Base-by-base conservation (phyloP, 495 filamentous ascomycete species). In the Hypomontagnella monticulosa region DNA sequence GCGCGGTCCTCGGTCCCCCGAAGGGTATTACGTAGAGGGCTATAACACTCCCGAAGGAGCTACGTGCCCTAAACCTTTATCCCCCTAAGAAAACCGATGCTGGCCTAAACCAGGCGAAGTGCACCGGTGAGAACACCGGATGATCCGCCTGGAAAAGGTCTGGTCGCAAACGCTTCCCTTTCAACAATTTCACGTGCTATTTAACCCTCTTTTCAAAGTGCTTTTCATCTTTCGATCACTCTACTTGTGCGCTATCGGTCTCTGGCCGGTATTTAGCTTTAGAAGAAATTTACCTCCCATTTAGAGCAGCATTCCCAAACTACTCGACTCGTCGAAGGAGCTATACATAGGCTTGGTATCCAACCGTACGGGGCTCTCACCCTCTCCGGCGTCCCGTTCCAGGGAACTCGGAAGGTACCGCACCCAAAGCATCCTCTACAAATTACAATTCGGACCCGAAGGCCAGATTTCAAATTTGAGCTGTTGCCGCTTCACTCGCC, bases 381-480 rank as follows among this genome's bases (percentile, higher is more conserved):
- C 81, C 81, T 86, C 81, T 85, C 72, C 79, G 81, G 83, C 81
- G 76, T 76, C 78, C 78, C 81, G 81, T 85, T 85, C 83, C 82
- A 88, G 84, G 79, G 79, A 77, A 87, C 82, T 83, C 83, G 77
- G 79, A 78, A 78, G 72, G 76, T 70, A 70, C 80, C 77, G 69
- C 71, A 66, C 78, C 82, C 77, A 80, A 86, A 85, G 77, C 81
- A 84, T 84, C 82, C 82, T 87, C 83, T 87, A 72, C 81, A 87
- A 85, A 86, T 83, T 86, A 87, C 83, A 87, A 88, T 76, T 85
- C 83, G 84, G 83, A 71, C 79, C 72, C 52, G 69, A 69, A 65
- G 44, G 78, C 76, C 84, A 84, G 85, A 87, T 47, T 88, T 87
- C 82, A 87, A 88, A 87, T 87, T 85, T 87, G 83, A 87, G 85